Percentiles rank a stretch among this genome's conserved stretches.
These are phyloP conservation scores for Suhomyces terraborum DNA, from an alignment of 1,139 yeast species.

Conservation along the genomic window DNA sequence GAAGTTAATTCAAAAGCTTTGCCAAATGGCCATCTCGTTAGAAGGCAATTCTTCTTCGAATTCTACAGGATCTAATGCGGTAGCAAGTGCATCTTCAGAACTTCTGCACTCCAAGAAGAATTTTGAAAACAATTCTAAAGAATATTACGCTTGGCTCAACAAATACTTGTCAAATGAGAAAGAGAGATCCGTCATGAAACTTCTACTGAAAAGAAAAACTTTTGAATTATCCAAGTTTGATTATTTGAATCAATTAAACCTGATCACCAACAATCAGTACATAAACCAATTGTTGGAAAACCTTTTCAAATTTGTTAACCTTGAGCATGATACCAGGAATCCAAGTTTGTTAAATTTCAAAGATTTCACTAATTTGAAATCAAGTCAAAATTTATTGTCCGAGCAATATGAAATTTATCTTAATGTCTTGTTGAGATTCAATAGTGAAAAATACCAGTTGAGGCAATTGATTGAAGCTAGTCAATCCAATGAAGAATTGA, in stretches of 20 bases:
- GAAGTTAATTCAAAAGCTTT: constrained; percentile 30
- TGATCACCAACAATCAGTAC: constrained; percentile 55
- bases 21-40: constrained; percentile 6
- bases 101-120: constrained; percentile 42
- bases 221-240: constrained; percentile 75
- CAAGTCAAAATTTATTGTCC: constrained; percentile 26
- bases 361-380: constrained; percentile 25
- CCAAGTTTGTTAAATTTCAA: constrained; percentile 24
- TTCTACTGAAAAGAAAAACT: constrained; percentile 55
- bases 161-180: constrained; percentile 68
- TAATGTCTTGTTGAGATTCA: constrained; percentile 39
- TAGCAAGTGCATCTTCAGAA: constrained; percentile 15
- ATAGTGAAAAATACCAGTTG: constrained; percentile 46
- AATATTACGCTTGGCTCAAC: constrained; percentile 74
- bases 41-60: constrained; percentile 5
- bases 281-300: constrained; percentile 44
- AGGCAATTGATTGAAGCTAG: constrained; percentile 49
- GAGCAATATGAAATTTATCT: constrained; percentile 38
- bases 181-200: constrained; percentile 61
- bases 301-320: constrained; percentile 38
- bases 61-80: constrained; percentile 4
- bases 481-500: constrained; percentile 44
- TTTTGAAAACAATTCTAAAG: constrained; percentile 73
- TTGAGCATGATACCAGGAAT: constrained; percentile 20
- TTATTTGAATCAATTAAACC: constrained; percentile 65